phyloP scores from a whole-genome alignment of 2,329 filamentous ascomycete genomes.

The Colletotrichum gloeosporioides region DNA sequence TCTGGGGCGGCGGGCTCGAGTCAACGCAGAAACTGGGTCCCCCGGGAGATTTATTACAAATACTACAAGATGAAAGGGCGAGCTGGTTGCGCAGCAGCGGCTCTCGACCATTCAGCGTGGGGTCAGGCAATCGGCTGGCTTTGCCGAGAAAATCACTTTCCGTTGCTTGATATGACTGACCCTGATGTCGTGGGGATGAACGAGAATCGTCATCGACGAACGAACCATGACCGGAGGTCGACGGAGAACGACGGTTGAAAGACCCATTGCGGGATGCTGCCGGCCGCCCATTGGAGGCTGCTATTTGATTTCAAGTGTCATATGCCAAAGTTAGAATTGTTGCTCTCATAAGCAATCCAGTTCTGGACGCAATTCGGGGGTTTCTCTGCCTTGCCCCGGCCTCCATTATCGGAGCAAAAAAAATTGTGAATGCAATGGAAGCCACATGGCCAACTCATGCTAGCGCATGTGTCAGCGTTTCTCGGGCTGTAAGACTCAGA shows the following conservation, averaged over 20 bases:
- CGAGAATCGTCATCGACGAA: neutral
- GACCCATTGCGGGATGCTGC: neutral
- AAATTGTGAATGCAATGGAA: neutral
- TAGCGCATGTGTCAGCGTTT: neutral
- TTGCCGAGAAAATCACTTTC: neutral
- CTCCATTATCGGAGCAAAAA: conserved; percentile 1
- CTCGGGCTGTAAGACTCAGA: neutral
- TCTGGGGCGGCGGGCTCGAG: neutral
- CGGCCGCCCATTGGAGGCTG: neutral
- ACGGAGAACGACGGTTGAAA: neutral
- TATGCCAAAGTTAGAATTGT: neutral
- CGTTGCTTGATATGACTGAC: neutral
- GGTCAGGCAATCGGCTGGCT: neutral
- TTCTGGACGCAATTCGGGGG: neutral
- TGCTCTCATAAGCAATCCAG: neutral
- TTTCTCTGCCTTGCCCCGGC: neutral
- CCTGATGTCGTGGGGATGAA: neutral
- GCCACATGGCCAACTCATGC: neutral
- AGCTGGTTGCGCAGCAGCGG: neutral
- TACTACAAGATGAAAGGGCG: conserved; percentile 9
- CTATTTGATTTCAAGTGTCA: neutral
- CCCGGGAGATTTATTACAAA: conserved; percentile 16
- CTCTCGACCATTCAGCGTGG: neutral
- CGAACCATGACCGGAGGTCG: neutral
- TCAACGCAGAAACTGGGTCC: conserved; percentile 10